Evolutionary conservation across 768 basidiomycete species (phyloP), one percentile per base, ranked within the genome.

Genomic region (Hypholoma fasciculare): DNA sequence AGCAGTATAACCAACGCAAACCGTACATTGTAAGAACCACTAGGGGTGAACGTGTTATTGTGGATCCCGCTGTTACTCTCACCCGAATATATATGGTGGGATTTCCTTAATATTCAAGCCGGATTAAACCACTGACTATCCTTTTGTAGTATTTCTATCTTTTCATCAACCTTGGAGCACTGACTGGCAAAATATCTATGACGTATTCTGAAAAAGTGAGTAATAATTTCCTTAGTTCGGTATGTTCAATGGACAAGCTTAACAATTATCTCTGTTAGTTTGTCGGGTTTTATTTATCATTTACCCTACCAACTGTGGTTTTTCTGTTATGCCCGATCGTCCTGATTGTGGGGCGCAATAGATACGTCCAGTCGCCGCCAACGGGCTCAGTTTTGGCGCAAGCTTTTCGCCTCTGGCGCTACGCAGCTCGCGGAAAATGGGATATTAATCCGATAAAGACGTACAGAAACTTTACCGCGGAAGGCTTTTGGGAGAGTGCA

Each of bases 141-240:
- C 11, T 49, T 50, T 58, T 5, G 23, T 51, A 83, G 82, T 85
- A 85, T 63, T 87, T 86, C 69, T 89, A 89, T 68, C 74, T 83
- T 23, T 86, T 89, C 69, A 87, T 89, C 69, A 92, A 92, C 69
- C 69, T 90, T 52, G 90, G 91, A 1, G 83, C 90, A 0, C 73
- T 90, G 17, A 60, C 84, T 37, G 90, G 88, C 17, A 87, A 89
- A 68, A 81, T 90, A 39, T 69, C 74, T n/a, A 89, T 89, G 88
- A 79, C 85, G 0, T 89, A 86, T 63, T 74, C 85, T 17, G 83
- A 86, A 68, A 85, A 84, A 75, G 81, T 84, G 67, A 4, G 60
- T 47, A n/a, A 34, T 30, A 42, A 6, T 44, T 52, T 13, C 16
- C 20, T 13, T n/a, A 30, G 44, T 23, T 39, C 47, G 8, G 47